phyloP scores from a whole-genome alignment of 306 rosid genomes.

The Prunus dulcis region DNA sequence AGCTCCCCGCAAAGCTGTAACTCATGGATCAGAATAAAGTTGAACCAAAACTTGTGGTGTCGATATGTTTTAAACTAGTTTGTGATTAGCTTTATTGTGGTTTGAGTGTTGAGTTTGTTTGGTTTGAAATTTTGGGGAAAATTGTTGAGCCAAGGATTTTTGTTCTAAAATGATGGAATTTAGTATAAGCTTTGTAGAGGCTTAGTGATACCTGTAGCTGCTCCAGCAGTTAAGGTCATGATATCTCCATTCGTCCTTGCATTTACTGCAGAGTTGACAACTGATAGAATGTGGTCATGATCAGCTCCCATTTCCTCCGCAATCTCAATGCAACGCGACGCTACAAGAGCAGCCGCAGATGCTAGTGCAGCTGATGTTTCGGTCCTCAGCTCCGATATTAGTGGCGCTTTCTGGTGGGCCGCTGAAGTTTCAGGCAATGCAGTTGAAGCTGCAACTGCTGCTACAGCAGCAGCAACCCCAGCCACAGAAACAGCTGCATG shows the following conservation, averaged over 20 bases:
- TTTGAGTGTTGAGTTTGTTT: neutral
- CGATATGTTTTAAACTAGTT: neutral
- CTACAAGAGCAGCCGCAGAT: conserved; percentile 91
- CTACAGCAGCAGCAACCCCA: conserved; percentile 94
- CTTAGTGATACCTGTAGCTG: conserved; percentile 72
- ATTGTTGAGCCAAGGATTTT: neutral
- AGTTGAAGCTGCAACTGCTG: conserved; percentile 67
- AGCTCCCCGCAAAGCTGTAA: conserved; percentile 80
- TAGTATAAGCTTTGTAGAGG: neutral
- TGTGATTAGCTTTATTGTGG: neutral
- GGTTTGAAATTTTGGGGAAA: neutral
- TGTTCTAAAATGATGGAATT: neutral
- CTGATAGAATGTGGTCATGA: conserved; percentile 61
- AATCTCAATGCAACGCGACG: conserved; percentile 95
- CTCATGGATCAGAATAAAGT: neutral
- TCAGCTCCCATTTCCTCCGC: conserved; percentile 98
- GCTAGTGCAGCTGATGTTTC: conserved; percentile 66
- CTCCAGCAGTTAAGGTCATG: conserved; percentile 92
- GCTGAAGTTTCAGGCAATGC: conserved; percentile 49
- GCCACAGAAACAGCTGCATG: conserved; percentile 92
- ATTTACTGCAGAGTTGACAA: conserved; percentile 75
- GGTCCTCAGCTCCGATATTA: conserved; percentile 8
- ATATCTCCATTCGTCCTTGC: conserved; percentile 88
- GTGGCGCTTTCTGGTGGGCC: conserved; percentile 36
- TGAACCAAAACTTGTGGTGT: neutral